Base-by-base conservation (phyloP, 148 eudicot species). In the Camellia japonica region DNA sequence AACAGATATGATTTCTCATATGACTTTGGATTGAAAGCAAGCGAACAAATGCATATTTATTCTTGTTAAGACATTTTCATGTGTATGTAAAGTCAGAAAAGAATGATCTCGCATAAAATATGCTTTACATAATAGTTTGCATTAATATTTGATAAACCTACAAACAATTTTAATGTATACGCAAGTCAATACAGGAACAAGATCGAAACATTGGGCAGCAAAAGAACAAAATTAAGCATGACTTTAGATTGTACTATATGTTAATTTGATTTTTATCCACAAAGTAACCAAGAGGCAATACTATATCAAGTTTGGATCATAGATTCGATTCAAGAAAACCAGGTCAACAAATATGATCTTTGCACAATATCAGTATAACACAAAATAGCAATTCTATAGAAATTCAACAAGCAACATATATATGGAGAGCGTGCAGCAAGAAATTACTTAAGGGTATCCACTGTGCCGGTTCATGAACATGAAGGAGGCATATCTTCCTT, bases 381-480 rank as follows among this genome's bases (percentile, higher is more conserved):
- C 3, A 18, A 60, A 16, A 18, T 4, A 7, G 18, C 16, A 60
- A 18, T 14, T 58, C 61, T 3, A 7, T 1, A 58, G 12, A 58
- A 58, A 58, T 58, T 58, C 52, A 18, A 49, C 52, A 52, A 71
- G 55, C 49, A 71, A 18, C 8, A 70, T 5, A 30, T 47, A 49
- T 7, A 11, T 43, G 16, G 30, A 71, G 7, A 30, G n/a, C 59
- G 7, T 42, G 9, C 16, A 77, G 43, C n/a, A 47, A 44, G 71
- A 77, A 74, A 82, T 88, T 86, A 93, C 98, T 76, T 65, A 86
- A 76, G 51, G 91, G 90, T 20, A 92, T 90, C 79, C 81, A 81
- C 79, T 87, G 80, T 14, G 90, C 90, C 54, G 98, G 96, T 49
- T 87, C 89, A 82, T 89, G 98, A 92, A 94, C 90, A 83, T 94